Percentiles rank a stretch among this genome's conserved stretches.
Conservation (phyloP, 768 basidiomycete genomes). For the Boletellus emodensis region DNA sequence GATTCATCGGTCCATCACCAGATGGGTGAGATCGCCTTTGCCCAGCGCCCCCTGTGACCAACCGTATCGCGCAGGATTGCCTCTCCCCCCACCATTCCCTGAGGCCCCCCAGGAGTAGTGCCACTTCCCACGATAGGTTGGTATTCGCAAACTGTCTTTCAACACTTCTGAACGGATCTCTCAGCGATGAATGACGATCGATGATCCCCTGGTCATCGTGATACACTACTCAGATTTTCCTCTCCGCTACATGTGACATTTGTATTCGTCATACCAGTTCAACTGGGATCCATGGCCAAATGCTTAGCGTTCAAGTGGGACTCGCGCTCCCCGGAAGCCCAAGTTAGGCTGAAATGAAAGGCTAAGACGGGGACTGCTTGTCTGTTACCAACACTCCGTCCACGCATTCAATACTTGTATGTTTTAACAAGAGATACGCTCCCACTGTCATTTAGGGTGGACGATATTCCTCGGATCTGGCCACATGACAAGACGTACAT, state of each 20-base stretch:
- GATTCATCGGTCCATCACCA: slow-evolving; percentile 25
- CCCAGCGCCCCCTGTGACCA: neutral
- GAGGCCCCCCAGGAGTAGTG: slow-evolving; percentile 5
- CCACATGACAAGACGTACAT: too few relatives aligned
- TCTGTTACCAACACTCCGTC: too few relatives aligned
- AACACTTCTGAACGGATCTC: neutral
- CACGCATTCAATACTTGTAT: too few relatives aligned
- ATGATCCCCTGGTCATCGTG: neutral
- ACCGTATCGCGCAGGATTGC: neutral
- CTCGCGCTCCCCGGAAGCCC: neutral
- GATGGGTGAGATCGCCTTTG: slow-evolving; percentile 12
- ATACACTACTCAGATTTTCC: neutral
- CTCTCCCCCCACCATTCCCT: neutral
- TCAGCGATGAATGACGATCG: neutral
- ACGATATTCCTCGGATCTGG: too few relatives aligned
- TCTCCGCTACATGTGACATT: neutral
- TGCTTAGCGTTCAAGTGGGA: neutral
- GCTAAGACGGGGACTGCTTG: too few relatives aligned
- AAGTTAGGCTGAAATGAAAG: too few relatives aligned
- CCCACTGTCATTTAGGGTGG: too few relatives aligned
- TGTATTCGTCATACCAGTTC: neutral
- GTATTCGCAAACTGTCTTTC: neutral
- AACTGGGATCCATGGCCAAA: neutral
- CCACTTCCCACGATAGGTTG: neutral
- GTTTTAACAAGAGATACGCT: too few relatives aligned